A percentile compares a stretch with the other conserved stretches of the same genome.
phyloP scores from a whole-genome alignment of 805 yeast genomes.

The Suhomyces vadensis region DNA sequence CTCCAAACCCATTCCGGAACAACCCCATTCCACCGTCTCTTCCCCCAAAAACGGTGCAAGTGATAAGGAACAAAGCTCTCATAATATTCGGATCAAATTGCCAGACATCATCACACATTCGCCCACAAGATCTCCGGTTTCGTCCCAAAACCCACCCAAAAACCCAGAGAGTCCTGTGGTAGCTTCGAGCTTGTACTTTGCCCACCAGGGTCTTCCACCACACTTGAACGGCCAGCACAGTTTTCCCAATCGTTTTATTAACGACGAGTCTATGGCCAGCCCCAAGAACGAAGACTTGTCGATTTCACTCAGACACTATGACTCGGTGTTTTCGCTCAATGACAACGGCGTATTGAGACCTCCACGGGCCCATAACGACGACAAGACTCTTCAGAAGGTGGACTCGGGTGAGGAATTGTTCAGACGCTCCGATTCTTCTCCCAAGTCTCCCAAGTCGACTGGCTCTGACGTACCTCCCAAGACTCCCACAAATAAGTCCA shows the following conservation, averaged over 20 bases:
- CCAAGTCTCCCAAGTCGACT: slow-evolving; percentile 5
- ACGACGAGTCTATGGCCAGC: slow-evolving; percentile 20
- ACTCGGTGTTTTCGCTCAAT: slow-evolving; percentile 30
- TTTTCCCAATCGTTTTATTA: slow-evolving; percentile 5
- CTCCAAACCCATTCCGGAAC: background rate
- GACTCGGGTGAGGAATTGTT: slow-evolving; percentile 2
- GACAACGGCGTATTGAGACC: slow-evolving; percentile 24
- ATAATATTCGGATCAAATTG: slow-evolving; percentile 10
- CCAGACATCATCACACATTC: slow-evolving; percentile 15
- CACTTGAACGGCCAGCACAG: slow-evolving; percentile 32
- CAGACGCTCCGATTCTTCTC: slow-evolving; percentile 3
- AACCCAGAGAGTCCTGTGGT: slow-evolving; percentile 26
- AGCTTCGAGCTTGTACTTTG: slow-evolving; percentile 51
- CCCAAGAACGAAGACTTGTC: slow-evolving; percentile 25
- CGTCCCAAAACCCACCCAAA: background rate
- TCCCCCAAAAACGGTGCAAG: background rate
- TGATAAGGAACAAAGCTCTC: slow-evolving; percentile 10
- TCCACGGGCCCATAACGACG: slow-evolving; percentile 18
- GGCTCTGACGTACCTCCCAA: slow-evolving; percentile 1
- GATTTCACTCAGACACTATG: slow-evolving; percentile 42
- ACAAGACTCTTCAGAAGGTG: background rate
- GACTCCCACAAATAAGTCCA: slow-evolving; percentile 8
- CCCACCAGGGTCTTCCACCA: slow-evolving; percentile 60
- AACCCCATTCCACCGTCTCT: too few species aligned
- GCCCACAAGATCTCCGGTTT: background rate